Conservation (phyloP, 2,329 filamentous ascomycete species). For the Colletotrichum sp. region DNA sequence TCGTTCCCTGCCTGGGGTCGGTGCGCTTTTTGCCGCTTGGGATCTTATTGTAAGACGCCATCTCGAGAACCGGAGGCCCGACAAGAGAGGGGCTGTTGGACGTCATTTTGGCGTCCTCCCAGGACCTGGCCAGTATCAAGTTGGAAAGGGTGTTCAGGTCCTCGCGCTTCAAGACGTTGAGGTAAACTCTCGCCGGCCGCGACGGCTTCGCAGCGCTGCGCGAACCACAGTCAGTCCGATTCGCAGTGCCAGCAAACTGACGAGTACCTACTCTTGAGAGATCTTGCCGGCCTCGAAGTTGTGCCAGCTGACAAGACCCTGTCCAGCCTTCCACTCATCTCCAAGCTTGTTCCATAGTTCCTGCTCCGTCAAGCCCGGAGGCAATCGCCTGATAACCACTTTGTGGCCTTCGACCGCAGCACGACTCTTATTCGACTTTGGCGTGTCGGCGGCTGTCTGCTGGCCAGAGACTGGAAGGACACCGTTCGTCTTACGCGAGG, state of each 20-base stretch:
- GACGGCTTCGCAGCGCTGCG: slow-evolving; percentile 83
- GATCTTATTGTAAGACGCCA: slow-evolving; percentile 82
- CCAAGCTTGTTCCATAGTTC: slow-evolving; percentile 80
- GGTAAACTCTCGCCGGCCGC: slow-evolving; percentile 78
- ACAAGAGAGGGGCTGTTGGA: slow-evolving; percentile 74
- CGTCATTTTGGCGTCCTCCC: slow-evolving; percentile 84
- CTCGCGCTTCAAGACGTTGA: slow-evolving; percentile 78
- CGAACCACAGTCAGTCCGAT: neutral
- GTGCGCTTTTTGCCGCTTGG: slow-evolving; percentile 76
- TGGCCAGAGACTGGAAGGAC: slow-evolving; percentile 54
- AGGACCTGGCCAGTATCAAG: slow-evolving; percentile 69
- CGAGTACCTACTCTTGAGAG: slow-evolving; percentile 76
- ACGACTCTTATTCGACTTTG: slow-evolving; percentile 52
- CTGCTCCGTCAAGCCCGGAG: slow-evolving; percentile 80
- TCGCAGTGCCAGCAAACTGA: neutral
- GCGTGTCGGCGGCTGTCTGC: slow-evolving; percentile 44
- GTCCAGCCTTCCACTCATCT: slow-evolving; percentile 80
- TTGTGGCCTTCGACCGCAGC: slow-evolving; percentile 73
- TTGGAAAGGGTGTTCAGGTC: slow-evolving; percentile 73
- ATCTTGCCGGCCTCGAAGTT: slow-evolving; percentile 72
- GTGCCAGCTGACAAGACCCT: slow-evolving; percentile 85
- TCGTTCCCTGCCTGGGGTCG: slow-evolving; percentile 89
- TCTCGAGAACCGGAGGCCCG: slow-evolving; percentile 81
- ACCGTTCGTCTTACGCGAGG: slow-evolving; percentile 52
- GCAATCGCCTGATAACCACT: slow-evolving; percentile 82